Percentiles rank a stretch among this genome's conserved stretches.
phyloP scores from a whole-genome alignment of 371 early-diverging fungal genomes.

The Capniomyces stellatus region DNA sequence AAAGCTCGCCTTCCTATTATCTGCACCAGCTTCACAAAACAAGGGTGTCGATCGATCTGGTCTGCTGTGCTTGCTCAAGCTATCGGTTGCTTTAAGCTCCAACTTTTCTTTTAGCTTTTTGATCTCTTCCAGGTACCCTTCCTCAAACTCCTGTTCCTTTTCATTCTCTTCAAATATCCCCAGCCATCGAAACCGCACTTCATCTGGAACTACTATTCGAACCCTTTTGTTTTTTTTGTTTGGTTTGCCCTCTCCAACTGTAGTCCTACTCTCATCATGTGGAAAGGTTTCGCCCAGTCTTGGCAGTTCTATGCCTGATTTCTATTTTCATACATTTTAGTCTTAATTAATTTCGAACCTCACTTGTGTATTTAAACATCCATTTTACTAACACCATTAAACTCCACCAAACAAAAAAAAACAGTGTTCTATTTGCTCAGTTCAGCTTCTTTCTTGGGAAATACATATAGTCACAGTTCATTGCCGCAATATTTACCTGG shows the following conservation, averaged over 20 bases:
- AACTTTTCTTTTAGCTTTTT: too few species aligned
- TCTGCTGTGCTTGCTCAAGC: too few species aligned
- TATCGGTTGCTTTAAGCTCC: too few species aligned
- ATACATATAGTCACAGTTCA: too few species aligned
- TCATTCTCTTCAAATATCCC: slow-evolving; percentile 19
- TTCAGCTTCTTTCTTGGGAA: too few species aligned
- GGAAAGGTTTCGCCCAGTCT: background rate
- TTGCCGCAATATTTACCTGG: background rate
- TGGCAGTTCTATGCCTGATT: background rate
- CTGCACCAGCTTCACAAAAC: too few species aligned
- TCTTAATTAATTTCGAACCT: background rate
- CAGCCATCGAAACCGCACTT: slow-evolving; percentile 25
- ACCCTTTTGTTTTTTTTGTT: slow-evolving; percentile 4
- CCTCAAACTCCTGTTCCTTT: too few species aligned
- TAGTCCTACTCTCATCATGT: background rate
- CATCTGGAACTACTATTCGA: slow-evolving; percentile 22
- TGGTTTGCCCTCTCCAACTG: too few species aligned
- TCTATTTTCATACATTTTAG: background rate
- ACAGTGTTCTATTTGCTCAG: background rate
- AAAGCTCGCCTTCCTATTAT: too few species aligned
- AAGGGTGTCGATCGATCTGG: too few species aligned
- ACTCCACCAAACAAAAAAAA: background rate
- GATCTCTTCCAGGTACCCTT: too few species aligned
- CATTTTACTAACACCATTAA: background rate
- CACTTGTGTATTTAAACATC: too few species aligned